Evolutionary conservation across 345 rosid genomes (phyloP).

Genomic region (Sisymbrium altissimum): DNA sequence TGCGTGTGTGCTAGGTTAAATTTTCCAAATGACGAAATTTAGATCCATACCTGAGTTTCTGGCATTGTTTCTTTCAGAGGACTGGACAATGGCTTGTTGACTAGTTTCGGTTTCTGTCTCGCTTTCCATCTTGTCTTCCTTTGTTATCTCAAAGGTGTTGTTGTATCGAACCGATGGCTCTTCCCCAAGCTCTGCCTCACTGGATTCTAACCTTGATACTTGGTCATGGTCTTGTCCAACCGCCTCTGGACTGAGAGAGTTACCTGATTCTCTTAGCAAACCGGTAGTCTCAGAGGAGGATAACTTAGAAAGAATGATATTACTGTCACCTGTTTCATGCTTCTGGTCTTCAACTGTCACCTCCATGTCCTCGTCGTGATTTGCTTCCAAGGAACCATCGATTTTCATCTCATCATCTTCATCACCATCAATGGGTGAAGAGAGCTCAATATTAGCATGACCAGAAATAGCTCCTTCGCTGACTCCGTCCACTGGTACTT

Average conservation of each 20-base stretch:
- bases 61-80: constrained; percentile 6
- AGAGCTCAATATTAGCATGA: constrained; percentile 19
- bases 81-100: constrained; percentile 15
- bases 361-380: constrained; percentile 19
- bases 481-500: constrained; percentile 18
- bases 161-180: constrained; percentile 9
- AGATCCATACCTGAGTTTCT: constrained; percentile 26
- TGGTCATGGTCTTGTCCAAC: constrained; percentile 29
- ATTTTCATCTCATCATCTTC: constrained; percentile 23
- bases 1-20: neutral
- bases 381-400: constrained; percentile 19
- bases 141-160: constrained; percentile 7
- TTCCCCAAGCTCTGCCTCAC: constrained; percentile 15
- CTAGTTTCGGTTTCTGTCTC: constrained; percentile 31
- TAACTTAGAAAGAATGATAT: constrained; percentile 30
- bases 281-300: constrained; percentile 28
- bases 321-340: constrained; percentile 39
- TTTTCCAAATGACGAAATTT: neutral
- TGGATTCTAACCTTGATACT: constrained; percentile 18
- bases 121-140: constrained; percentile 27
- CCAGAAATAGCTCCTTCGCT: constrained; percentile 12
- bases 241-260: constrained; percentile 28
- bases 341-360: constrained; percentile 30
- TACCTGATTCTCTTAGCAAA: constrained; percentile 33
- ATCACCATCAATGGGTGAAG: constrained; percentile 3